Percentiles rank a stretch among this genome's conserved stretches.
These are phyloP conservation scores for Collybia nuda DNA, from an alignment of 768 basidiomycete genomes.

Conservation along the genomic window DNA sequence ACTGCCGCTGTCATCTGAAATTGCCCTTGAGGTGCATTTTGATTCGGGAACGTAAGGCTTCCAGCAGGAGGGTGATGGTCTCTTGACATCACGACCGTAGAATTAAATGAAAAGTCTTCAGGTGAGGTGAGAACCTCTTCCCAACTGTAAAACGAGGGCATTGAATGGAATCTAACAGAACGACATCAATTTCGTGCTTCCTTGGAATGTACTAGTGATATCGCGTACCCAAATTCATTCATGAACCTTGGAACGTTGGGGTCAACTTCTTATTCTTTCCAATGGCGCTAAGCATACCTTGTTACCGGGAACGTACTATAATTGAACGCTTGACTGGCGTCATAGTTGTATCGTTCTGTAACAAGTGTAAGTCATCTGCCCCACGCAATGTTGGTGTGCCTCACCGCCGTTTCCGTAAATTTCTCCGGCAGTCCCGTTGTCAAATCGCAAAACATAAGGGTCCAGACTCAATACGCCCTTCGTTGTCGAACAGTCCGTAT, in stretches of 20 bases:
- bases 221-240: constrained; percentile 55
- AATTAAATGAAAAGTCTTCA: constrained; percentile 57
- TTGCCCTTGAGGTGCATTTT: constrained; percentile 53
- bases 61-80: constrained; percentile 59
- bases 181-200: neutral
- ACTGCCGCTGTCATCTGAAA: constrained; percentile 51
- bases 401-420: constrained; percentile 57
- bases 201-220: neutral
- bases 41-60: constrained; percentile 51
- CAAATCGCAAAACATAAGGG: constrained; percentile 50
- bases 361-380: neutral
- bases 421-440: constrained; percentile 47
- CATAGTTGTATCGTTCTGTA: constrained; percentile 57
- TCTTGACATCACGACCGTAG: constrained; percentile 52
- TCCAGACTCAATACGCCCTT: constrained; percentile 54
- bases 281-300: constrained; percentile 7
- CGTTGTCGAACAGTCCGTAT: constrained; percentile 62
- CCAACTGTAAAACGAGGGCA: constrained; percentile 65
- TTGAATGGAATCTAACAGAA: constrained; percentile 50
- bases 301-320: constrained; percentile 50
- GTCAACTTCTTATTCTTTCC: too few relatives aligned
- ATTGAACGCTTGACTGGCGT: constrained; percentile 50
- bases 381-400: constrained; percentile 3
- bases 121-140: constrained; percentile 52
- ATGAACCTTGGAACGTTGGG: constrained; percentile 35